Evolutionary conservation across 129 eudicot genomes (phyloP).

Genomic region (Pseudognaphalium luteoalbum): DNA sequence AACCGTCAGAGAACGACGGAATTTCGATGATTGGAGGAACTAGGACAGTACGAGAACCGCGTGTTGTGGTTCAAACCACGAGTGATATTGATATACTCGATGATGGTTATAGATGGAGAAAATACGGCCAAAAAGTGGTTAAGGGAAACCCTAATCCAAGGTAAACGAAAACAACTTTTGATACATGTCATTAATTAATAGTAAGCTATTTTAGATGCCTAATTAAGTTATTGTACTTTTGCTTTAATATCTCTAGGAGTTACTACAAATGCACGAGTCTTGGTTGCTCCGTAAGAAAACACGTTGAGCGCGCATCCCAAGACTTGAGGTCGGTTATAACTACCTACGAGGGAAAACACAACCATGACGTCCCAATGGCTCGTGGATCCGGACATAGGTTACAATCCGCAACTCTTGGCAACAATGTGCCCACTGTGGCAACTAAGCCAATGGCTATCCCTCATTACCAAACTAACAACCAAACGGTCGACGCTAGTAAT

Average conservation of each 20-base stretch:
- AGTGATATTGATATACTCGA: constrained; percentile 94
- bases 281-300: constrained; percentile 82
- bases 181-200: background rate
- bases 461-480: constrained; percentile 40
- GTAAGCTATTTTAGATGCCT: background rate
- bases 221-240: background rate
- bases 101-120: constrained; percentile 94
- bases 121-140: constrained; percentile 95
- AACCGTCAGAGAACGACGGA: constrained; percentile 55
- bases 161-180: constrained; percentile 33
- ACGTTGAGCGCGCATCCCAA: constrained; percentile 82
- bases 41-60: constrained; percentile 82
- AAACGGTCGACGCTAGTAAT: constrained; percentile 24
- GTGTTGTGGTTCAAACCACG: constrained; percentile 93
- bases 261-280: constrained; percentile 82
- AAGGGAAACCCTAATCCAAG: constrained; percentile 99
- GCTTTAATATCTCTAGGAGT: constrained; percentile 48
- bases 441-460: constrained; percentile 52
- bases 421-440: constrained; percentile 40
- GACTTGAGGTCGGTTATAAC: constrained; percentile 76
- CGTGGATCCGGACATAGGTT: constrained; percentile 72
- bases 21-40: constrained; percentile 60
- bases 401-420: constrained; percentile 25
- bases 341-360: constrained; percentile 93
- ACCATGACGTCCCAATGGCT: constrained; percentile 90